These are phyloP conservation scores for Pseudogymnoascus sp. DNA, from an alignment of 2,329 filamentous ascomycete genomes.

Conservation along the genomic window DNA sequence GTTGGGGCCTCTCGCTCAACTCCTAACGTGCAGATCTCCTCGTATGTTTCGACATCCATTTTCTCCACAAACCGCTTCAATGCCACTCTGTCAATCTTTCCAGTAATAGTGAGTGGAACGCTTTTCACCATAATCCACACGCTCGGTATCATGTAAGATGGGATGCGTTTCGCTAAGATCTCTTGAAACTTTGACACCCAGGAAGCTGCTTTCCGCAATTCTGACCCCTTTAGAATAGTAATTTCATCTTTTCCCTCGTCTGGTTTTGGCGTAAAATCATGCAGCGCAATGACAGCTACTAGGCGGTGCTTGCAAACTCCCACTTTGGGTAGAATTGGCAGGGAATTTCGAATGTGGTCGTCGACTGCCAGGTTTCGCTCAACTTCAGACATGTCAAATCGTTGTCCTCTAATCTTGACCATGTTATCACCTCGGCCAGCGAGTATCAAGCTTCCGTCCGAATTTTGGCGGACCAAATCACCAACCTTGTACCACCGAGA, in stretches of 20 bases:
- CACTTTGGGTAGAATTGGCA: neutral
- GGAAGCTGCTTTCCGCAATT: neutral
- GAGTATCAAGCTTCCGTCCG: conserved; percentile 53
- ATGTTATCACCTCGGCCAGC: conserved; percentile 57
- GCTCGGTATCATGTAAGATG: neutral
- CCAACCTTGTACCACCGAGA: conserved; percentile 25
- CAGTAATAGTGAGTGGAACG: neutral
- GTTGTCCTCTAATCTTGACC: conserved; percentile 56
- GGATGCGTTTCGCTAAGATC: neutral
- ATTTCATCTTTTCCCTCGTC: neutral
- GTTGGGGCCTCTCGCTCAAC: neutral
- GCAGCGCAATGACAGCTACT: neutral
- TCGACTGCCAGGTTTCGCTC: neutral
- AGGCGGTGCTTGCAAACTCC: neutral
- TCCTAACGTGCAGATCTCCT: neutral
- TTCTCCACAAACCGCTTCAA: neutral
- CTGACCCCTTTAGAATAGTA: neutral
- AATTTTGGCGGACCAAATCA: conserved; percentile 38
- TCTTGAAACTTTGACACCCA: neutral
- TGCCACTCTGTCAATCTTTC: neutral
- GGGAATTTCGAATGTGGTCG: neutral
- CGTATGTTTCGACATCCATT: neutral
- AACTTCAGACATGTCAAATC: conserved; percentile 60
- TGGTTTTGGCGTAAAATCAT: neutral
- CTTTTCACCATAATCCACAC: neutral